Percentiles rank a stretch among this genome's conserved stretches.
phyloP scores from a whole-genome alignment of 2,329 filamentous ascomycete species.

The Leptographium procerum region DNA sequence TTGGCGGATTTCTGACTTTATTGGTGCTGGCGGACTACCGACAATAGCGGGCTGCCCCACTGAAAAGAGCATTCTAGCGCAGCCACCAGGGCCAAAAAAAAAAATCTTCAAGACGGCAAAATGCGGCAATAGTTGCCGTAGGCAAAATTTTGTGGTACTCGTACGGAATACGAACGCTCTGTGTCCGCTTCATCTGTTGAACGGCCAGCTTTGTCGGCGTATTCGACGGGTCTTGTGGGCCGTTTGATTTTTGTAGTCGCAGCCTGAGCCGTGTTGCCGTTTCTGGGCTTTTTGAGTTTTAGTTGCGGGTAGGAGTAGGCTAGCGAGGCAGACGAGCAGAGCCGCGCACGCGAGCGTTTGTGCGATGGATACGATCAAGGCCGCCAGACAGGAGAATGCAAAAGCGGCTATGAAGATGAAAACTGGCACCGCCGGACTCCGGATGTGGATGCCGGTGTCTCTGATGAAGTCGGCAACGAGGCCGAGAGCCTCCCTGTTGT shows the following conservation, averaged over 20 bases:
- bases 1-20: too few species aligned
- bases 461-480: background rate
- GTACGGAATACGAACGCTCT: too few species aligned
- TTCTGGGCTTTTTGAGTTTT: background rate
- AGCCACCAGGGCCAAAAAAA: background rate
- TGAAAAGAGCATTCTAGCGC: background rate
- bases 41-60: background rate
- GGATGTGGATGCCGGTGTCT: background rate
- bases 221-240: too few species aligned
- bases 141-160: too few species aligned
- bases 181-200: too few species aligned
- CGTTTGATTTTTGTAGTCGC: background rate
- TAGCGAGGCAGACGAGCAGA: background rate
- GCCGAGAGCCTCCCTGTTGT: background rate
- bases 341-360: background rate
- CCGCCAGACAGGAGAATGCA: background rate
- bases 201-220: too few species aligned
- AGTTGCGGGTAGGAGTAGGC: background rate
- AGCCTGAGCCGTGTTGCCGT: background rate
- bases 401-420: background rate
- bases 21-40: too few species aligned
- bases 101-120: too few species aligned
- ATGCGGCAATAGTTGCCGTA: background rate
- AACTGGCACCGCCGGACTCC: background rate
- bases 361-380: background rate